Evolutionary conservation across 2,329 filamentous ascomycete genomes (phyloP).

Genomic region (Stagonosporopsis chrysanthemi): DNA sequence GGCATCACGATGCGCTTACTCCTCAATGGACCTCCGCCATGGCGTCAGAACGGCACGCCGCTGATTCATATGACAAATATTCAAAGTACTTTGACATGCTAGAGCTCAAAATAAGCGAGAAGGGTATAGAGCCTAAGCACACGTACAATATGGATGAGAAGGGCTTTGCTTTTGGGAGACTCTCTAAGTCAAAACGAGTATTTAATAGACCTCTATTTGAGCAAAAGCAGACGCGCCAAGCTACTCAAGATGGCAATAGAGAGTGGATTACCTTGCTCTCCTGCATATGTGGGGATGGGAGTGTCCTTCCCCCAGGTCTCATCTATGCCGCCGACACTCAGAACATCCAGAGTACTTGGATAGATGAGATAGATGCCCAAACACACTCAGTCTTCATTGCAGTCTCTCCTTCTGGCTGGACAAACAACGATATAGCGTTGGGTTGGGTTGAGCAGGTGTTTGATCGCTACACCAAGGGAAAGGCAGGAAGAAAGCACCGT

Average conservation of each 20-base stretch:
- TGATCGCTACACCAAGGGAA: too few species aligned
- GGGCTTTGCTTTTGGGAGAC: not conserved
- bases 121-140: not conserved
- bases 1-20: not conserved
- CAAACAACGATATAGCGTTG: not conserved
- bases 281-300: not conserved
- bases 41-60: not conserved
- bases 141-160: not conserved
- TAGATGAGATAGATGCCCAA: not conserved
- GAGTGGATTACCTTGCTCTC: not conserved
- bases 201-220: not conserved
- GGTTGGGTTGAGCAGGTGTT: not conserved
- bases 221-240: not conserved
- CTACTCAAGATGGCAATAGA: not conserved
- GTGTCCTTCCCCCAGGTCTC: not conserved
- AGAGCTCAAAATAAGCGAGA: not conserved
- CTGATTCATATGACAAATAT: not conserved
- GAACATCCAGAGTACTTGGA: not conserved
- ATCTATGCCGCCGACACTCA: not conserved
- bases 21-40: not conserved
- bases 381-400: not conserved
- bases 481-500: not conserved
- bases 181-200: not conserved
- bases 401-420: not conserved
- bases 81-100: not conserved